phyloP scores from a whole-genome alignment of 169 alveolate genomes.

The Ichthyophthirius multifiliis region DNA sequence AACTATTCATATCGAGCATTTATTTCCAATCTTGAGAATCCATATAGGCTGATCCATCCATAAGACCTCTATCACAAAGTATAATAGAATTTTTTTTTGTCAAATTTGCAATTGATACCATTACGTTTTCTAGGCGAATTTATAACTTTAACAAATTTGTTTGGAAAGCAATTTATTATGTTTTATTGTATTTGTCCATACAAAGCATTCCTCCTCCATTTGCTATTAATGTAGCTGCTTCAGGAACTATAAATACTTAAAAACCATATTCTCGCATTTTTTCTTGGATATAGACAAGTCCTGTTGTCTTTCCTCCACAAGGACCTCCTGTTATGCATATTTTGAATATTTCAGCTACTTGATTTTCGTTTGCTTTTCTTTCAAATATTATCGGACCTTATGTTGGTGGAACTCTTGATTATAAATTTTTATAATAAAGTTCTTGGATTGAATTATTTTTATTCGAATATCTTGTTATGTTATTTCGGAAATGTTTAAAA shows the following conservation, averaged over 20 bases:
- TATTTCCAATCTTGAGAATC: background rate
- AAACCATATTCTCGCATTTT: constrained; percentile 57
- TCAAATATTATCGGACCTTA: background rate
- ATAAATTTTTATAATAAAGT: no score
- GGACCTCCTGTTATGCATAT: constrained; percentile 63
- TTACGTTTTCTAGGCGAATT: constrained; percentile 62
- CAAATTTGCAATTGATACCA: constrained; percentile 49
- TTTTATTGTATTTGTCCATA: constrained; percentile 39
- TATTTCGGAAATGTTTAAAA: no score
- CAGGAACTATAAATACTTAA: constrained; percentile 73
- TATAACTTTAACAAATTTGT: constrained; percentile 56
- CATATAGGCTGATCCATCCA: constrained; percentile 69
- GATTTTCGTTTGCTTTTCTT: background rate
- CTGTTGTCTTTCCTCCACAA: constrained; percentile 84
- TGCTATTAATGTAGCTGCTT: constrained; percentile 78
- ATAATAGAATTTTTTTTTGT: constrained; percentile 41
- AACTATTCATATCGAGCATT: background rate
- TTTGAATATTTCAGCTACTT: background rate
- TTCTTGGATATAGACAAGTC: constrained; percentile 44
- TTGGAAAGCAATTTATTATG: constrained; percentile 58
- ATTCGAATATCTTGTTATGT: no score
- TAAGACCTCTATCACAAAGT: constrained; percentile 67
- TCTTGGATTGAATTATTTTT: no score
- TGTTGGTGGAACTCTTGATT: no score
- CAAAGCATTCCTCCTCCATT: constrained; percentile 79